These are phyloP conservation scores for Carex parvula DNA, from an alignment of 176 grass and related monocot genomes.

Conservation along the genomic window DNA sequence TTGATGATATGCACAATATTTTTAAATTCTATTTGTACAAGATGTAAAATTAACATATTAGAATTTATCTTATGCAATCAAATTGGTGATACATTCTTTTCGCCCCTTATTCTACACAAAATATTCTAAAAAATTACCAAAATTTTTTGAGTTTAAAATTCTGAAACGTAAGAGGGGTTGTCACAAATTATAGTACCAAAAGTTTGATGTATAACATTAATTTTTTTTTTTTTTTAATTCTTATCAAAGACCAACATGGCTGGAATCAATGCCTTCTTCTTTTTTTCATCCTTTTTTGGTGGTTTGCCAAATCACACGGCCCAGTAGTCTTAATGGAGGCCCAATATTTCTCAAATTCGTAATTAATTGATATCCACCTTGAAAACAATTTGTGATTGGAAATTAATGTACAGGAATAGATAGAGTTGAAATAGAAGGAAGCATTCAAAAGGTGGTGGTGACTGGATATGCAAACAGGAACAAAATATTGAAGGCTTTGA, in stretches of 20 bases:
- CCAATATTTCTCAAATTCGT: neutral
- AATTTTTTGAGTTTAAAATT: neutral
- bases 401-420: slow-evolving; percentile 59
- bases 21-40: neutral
- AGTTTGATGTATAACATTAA: neutral
- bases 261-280: neutral
- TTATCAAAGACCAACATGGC: neutral
- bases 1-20: neutral
- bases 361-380: neutral
- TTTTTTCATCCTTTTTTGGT: neutral
- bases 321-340: neutral
- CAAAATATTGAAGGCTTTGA: slow-evolving; percentile 92
- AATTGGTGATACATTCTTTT: neutral
- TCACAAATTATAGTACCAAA: neutral
- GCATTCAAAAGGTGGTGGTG: slow-evolving; percentile 85
- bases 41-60: neutral
- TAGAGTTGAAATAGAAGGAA: slow-evolving; percentile 91
- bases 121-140: neutral
- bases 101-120: neutral
- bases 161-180: neutral
- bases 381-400: neutral
- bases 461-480: slow-evolving; percentile 87
- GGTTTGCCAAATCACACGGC: neutral
- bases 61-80: too few species aligned
- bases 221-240: neutral